Evolutionary conservation across 1,284 basidiomycete species (phyloP).

Genomic region (Sanguinoderma infundibulare): DNA sequence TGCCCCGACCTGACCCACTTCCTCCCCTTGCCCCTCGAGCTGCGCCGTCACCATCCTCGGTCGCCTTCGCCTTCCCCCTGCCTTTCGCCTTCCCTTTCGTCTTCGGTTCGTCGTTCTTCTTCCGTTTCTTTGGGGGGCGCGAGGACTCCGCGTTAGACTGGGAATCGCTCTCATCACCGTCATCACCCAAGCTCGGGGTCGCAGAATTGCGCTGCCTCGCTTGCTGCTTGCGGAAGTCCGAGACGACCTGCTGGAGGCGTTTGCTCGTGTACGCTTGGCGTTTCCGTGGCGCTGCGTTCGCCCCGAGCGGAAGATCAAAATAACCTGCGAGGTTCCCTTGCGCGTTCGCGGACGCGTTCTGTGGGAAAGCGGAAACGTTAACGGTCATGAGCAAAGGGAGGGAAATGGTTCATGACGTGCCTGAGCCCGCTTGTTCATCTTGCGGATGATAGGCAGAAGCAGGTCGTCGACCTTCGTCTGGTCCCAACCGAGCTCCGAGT

Average conservation of each 20-base stretch:
- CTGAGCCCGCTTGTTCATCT: conserved; percentile 81
- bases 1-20: conserved; percentile 17
- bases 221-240: conserved; percentile 74
- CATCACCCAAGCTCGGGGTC: conserved; percentile 27
- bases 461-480: conserved; percentile 90
- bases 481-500: conserved; percentile 87
- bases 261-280: conserved; percentile 85
- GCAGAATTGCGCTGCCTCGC: conserved; percentile 23
- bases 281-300: conserved; percentile 77
- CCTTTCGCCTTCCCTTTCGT: conserved; percentile 28
- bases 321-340: conserved; percentile 76
- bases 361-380: conserved; percentile 5
- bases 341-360: conserved; percentile 68
- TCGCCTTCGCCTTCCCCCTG: conserved; percentile 19
- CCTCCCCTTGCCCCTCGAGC: conserved; percentile 8
- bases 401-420: conserved; percentile 40
- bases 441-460: conserved; percentile 92
- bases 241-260: conserved; percentile 88
- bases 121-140: conserved; percentile 38
- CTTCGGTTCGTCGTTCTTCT: conserved; percentile 31
- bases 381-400: too few relatives aligned
- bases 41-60: background rate
- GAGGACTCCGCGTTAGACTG: conserved; percentile 14
- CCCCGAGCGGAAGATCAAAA: conserved; percentile 64
- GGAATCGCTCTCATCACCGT: conserved; percentile 3